phyloP scores from a whole-genome alignment of 176 grass and related monocot species.

The Musa itinerans region DNA sequence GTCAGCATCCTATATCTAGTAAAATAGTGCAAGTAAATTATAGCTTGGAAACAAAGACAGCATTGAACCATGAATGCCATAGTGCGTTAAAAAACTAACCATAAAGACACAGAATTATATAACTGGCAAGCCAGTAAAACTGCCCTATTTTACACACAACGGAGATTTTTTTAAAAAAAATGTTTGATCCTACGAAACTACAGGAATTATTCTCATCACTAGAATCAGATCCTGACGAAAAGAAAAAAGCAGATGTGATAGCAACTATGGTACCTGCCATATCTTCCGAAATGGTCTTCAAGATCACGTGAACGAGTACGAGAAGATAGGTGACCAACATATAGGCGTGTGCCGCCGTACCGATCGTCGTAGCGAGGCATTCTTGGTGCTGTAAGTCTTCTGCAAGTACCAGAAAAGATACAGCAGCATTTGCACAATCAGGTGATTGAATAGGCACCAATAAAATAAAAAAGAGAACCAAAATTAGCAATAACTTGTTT shows the following conservation, averaged over 20 bases:
- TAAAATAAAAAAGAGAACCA: no score
- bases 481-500: no score
- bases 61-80: no score
- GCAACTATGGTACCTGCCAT: constrained; percentile 58
- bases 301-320: constrained; percentile 72
- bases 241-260: not conserved
- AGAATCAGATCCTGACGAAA: not conserved
- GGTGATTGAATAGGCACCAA: no score
- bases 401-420: no score
- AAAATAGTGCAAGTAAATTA: not conserved
- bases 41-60: not conserved
- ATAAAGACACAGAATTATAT: no score
- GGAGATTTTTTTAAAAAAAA: no score
- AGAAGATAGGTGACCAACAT: constrained; percentile 65
- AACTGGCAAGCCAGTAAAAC: no score
- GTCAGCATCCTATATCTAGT: not conserved
- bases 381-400: not conserved
- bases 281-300: constrained; percentile 73
- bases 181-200: no score
- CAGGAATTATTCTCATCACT: not conserved
- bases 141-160: no score
- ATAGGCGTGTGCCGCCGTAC: constrained; percentile 51
- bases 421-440: no score
- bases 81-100: no score
- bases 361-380: constrained; percentile 90